phyloP scores from a whole-genome alignment of 345 rosid species.

The Syzygium aromaticum region DNA sequence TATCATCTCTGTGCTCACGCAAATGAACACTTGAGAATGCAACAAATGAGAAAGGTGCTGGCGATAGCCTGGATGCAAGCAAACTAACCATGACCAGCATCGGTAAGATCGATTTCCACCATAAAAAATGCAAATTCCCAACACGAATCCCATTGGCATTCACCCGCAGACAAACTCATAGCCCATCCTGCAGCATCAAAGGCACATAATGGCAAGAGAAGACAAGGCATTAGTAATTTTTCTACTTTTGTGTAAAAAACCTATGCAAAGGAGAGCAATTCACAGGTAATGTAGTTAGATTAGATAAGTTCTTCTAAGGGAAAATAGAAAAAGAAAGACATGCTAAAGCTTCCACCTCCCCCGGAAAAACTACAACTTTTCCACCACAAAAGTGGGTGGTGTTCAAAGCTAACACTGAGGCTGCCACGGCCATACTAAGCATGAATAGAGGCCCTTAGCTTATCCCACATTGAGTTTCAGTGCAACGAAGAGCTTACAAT shows the following conservation, averaged over 20 bases:
- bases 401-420: not conserved
- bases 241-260: not conserved
- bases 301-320: not conserved
- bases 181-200: conserved; percentile 68
- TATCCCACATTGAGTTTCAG: not conserved
- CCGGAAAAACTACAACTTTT: not conserved
- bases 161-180: conserved; percentile 50
- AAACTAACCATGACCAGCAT: conserved; percentile 85
- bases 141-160: conserved; percentile 27
- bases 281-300: not conserved
- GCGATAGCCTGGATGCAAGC: too few species aligned
- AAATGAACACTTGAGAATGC: too few species aligned
- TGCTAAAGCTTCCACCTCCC: not conserved
- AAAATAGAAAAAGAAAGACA: not conserved
- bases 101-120: conserved; percentile 61
- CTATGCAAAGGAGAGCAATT: not conserved
- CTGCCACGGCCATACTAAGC: not conserved
- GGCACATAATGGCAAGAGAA: not conserved
- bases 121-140: conserved; percentile 64
- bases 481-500: not conserved
- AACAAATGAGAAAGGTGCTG: not conserved
- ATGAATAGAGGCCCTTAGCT: too few species aligned
- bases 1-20: not conserved
- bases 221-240: not conserved
- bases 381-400: not conserved